These are phyloP conservation scores for Pseudisothecium myosuroides DNA, from an alignment of 225 moss, liverwort and hornwort species.

Conservation along the genomic window DNA sequence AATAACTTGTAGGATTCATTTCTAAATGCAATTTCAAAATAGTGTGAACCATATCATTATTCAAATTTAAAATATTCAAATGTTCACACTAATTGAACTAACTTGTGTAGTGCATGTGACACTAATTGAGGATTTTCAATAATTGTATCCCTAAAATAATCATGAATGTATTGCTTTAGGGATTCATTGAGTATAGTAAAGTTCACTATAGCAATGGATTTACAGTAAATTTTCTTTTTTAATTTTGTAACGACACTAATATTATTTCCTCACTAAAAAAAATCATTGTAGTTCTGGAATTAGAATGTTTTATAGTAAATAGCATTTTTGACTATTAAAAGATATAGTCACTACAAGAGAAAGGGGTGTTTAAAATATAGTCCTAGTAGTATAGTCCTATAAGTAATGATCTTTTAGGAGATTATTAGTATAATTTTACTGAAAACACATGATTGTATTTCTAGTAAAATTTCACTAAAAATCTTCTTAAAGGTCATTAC, in stretches of 20 bases:
- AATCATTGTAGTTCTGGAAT: neutral
- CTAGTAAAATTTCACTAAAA: no score
- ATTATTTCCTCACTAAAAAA: neutral
- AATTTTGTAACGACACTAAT: neutral
- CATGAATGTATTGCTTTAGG: neutral
- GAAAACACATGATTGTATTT: no score
- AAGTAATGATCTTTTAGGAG: no score
- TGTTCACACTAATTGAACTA: neutral
- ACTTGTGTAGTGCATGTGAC: neutral
- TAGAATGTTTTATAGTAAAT: neutral
- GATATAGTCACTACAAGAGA: no score
- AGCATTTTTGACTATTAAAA: fast-evolving
- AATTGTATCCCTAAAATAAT: neutral
- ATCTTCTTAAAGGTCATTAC: no score
- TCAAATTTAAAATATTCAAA: neutral
- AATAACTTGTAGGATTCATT: no score
- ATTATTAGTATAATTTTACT: no score
- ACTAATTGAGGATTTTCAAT: neutral
- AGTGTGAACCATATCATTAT: neutral
- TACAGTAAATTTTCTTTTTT: neutral
- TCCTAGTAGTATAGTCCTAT: no score
- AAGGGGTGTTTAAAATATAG: no score
- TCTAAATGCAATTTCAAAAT: no score
- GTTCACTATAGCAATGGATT: neutral
- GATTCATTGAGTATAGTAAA: neutral